A percentile compares a stretch with the other conserved stretches of the same genome.
Evolutionary conservation across 2,329 filamentous ascomycete species (phyloP).

Genomic region (Ophiostoma tasmaniense): DNA sequence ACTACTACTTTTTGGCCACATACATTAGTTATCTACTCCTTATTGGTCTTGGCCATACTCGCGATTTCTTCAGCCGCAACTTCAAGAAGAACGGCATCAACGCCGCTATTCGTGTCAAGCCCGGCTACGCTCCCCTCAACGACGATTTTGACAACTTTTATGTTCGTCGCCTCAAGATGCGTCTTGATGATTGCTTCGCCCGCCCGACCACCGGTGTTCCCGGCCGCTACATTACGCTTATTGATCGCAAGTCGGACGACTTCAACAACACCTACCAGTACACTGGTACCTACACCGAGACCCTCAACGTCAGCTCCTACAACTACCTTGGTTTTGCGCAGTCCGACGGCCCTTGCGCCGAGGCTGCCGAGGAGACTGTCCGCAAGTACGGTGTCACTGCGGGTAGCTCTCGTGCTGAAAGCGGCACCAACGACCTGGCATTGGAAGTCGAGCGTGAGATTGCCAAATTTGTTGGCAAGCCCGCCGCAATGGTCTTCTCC

Average conservation of each 20-base stretch:
- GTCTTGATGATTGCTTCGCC: slow-evolving; percentile 95
- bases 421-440: slow-evolving; percentile 79
- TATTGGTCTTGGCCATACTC: slow-evolving; percentile 88
- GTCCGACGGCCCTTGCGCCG: slow-evolving; percentile 91
- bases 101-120: slow-evolving; percentile 67
- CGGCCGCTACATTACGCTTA: slow-evolving; percentile 82
- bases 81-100: slow-evolving; percentile 80
- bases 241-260: slow-evolving; percentile 85
- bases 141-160: slow-evolving; percentile 99
- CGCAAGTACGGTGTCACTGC: slow-evolving; percentile 77
- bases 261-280: slow-evolving; percentile 86
- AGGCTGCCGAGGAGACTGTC: slow-evolving; percentile 78
- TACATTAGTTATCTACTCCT: slow-evolving; percentile 97
- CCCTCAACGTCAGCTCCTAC: slow-evolving; percentile 97
- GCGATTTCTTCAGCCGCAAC: slow-evolving; percentile 95
- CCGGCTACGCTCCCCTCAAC: slow-evolving; percentile 91
- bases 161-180: slow-evolving; percentile 80
- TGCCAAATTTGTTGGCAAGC: slow-evolving; percentile 88
- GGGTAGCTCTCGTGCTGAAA: slow-evolving; percentile 72
- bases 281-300: slow-evolving; percentile 86
- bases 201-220: slow-evolving; percentile 88
- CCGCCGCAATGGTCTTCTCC: slow-evolving; percentile 91
- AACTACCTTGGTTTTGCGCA: slow-evolving; percentile 98
- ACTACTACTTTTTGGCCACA: slow-evolving; percentile 93
- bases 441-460: slow-evolving; percentile 84